Evolutionary conservation across 2,329 filamentous ascomycete genomes (phyloP), one percentile per base, ranked within the genome.

Genomic region (Scolecobasidium constrictum): DNA sequence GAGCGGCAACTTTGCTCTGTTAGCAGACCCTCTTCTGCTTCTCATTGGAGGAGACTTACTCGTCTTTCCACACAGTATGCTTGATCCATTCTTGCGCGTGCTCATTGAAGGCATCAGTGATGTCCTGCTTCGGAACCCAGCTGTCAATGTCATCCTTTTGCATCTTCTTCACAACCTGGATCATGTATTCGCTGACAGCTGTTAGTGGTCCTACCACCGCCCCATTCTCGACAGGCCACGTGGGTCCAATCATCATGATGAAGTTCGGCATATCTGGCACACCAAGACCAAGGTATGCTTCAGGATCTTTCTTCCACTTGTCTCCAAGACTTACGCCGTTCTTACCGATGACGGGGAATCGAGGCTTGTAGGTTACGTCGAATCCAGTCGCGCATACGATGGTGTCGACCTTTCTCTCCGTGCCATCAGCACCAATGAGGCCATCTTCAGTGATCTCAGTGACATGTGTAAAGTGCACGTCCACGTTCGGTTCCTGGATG

Each of bases 81-180:
- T 66, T 68, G 49, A 69, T 59, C 64, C 64, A 70, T 44, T 67
- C 64, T 49, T 68, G 59, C 1, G 61, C 59, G 48, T 66, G 63
- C 42, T 61, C 56, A n/a, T 54, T 53, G 46, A 65, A 62, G 22
- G 58, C 51, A 23, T 50, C 40, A 6, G 52, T 49, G n/a, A 57
- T 52, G 31, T 52, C 48, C 40, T 57, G 47, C 20, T 56, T 56
- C 5, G 63, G 63, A 3, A 52, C 53, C 33, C 66, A 53, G 36
- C 55, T 59, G 45, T 60, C 60, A 50, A 67, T 62, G 42, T 63
- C 62, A 45, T 68, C 64, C 19, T 53, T 50, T 49, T 67, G 63
- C 26, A 54, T 49, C 52, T 66, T 66, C 35, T 50, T 49, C 39
- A 67, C 62, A 18, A 67, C 53, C 44, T 63, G 54, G 20, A 67